Conservation (phyloP, 371 early-diverging fungal genomes). For the Conidiobolus incongruus region DNA sequence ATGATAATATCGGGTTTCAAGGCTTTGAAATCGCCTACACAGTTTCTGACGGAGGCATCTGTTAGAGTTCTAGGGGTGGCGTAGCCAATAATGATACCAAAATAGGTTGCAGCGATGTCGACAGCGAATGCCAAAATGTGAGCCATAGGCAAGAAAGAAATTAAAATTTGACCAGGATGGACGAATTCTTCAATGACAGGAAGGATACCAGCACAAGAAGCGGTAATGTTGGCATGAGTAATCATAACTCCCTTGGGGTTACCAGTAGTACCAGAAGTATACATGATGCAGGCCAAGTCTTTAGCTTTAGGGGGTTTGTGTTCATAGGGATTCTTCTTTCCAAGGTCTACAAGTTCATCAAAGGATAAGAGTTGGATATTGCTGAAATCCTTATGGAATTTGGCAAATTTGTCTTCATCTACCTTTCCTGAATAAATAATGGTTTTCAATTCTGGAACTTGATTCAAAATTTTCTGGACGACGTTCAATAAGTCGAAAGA, state of each 20-base stretch:
- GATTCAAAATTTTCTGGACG: conserved; percentile 27
- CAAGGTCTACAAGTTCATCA: conserved; percentile 34
- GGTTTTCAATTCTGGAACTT: conserved; percentile 35
- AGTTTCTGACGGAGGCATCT: conserved; percentile 74
- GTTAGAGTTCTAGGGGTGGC: conserved; percentile 69
- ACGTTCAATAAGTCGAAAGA: conserved; percentile 57
- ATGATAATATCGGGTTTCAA: conserved; percentile 79
- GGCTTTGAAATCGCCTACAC: conserved; percentile 84
- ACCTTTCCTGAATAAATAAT: conserved; percentile 49
- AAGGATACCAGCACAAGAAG: conserved; percentile 33
- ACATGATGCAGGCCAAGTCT: conserved; percentile 81
- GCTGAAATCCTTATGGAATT: conserved; percentile 8
- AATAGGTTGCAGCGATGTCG: conserved; percentile 42
- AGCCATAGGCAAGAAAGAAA: conserved; percentile 87
- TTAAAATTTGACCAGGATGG: conserved; percentile 26
- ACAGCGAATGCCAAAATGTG: conserved; percentile 80
- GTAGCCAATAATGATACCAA: conserved; percentile 70
- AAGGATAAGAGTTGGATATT: conserved; percentile 18
- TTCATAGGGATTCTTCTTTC: conserved; percentile 30
- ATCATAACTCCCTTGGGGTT: conserved; percentile 76
- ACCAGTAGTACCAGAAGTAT: conserved; percentile 90
- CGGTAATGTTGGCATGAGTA: conserved; percentile 68
- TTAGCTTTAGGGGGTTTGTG: conserved; percentile 39
- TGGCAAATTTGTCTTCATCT: conserved; percentile 10
- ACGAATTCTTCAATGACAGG: conserved; percentile 13